A percentile compares a stretch with the other conserved stretches of the same genome.
Conservation (phyloP, 2,329 filamentous ascomycete genomes). For the Diaporthe ampelina region DNA sequence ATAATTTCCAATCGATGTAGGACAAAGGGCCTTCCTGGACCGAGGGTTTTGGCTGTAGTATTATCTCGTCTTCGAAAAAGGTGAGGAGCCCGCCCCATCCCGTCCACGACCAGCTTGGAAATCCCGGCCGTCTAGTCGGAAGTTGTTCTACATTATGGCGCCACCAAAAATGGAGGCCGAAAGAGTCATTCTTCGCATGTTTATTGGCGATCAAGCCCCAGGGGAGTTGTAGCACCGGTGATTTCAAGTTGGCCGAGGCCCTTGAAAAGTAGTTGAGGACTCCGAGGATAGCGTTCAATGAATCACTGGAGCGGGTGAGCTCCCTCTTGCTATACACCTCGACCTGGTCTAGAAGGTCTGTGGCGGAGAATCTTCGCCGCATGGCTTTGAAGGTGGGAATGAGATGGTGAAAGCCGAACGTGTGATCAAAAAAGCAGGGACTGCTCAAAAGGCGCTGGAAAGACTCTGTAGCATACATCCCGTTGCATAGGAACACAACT, state of each 20-base stretch:
- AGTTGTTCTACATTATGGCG: too few species aligned
- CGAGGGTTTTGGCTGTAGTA: background rate
- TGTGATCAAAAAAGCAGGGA: background rate
- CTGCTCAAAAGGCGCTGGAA: background rate
- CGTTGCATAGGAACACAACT: conserved; percentile 25
- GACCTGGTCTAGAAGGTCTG: background rate
- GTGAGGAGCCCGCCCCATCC: background rate
- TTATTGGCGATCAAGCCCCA: background rate
- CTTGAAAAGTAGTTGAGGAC: background rate
- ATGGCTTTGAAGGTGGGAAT: background rate
- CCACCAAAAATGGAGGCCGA: background rate
- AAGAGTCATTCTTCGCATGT: background rate
- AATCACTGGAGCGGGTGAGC: background rate
- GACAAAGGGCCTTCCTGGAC: background rate
- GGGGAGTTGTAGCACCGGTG: background rate
- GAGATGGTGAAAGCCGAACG: fast-evolving
- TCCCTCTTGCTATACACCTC: background rate
- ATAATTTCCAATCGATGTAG: background rate
- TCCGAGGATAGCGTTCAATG: background rate
- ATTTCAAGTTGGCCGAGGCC: background rate
- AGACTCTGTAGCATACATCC: conserved; percentile 15
- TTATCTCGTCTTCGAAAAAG: background rate
- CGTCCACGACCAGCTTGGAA: background rate
- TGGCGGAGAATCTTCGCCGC: background rate
- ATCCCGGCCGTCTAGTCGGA: background rate